These are phyloP conservation scores for Stagonosporopsis vannaccii DNA, from an alignment of 2,329 filamentous ascomycete genomes.

Conservation along the genomic window DNA sequence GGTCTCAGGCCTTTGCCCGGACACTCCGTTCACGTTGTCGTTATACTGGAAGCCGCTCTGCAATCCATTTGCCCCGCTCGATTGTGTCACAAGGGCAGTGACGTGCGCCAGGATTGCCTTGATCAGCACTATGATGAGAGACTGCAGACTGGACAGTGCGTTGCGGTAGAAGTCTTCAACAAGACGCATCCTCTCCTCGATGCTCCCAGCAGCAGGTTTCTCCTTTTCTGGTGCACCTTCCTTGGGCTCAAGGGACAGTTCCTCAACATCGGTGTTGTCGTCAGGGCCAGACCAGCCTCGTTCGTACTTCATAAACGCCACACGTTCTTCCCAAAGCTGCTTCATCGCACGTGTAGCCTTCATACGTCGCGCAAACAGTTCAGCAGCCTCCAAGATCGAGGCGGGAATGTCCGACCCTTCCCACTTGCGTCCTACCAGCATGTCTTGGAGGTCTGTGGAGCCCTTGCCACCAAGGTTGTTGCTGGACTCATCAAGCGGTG, in stretches of 20 bases:
- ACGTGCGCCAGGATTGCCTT: constrained; percentile 89
- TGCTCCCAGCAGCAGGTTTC: constrained; percentile 55
- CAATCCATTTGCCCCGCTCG: constrained; percentile 57
- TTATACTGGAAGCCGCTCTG: constrained; percentile 57
- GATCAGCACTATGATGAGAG: constrained; percentile 88
- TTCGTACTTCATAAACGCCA: constrained; percentile 89
- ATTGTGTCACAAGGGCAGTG: constrained; percentile 76
- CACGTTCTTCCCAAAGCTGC: constrained; percentile 93
- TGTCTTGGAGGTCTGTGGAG: constrained; percentile 77
- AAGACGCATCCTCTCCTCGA: constrained; percentile 70
- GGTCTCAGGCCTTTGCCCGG: constrained; percentile 39
- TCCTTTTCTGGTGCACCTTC: constrained; percentile 45
- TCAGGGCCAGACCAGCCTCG: constrained; percentile 77
- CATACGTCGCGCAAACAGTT: constrained; percentile 88
- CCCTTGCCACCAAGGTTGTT: constrained; percentile 92
- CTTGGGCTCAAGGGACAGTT: constrained; percentile 48
- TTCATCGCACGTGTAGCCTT: constrained; percentile 90
- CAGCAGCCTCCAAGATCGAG: constrained; percentile 93
- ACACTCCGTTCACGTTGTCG: constrained; percentile 51
- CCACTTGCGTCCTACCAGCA: constrained; percentile 84
- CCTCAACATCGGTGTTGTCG: constrained; percentile 56
- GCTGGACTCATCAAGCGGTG: constrained; percentile 85
- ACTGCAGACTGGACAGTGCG: constrained; percentile 86
- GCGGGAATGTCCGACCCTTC: constrained; percentile 93
- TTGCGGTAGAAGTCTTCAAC: constrained; percentile 84